Base-by-base conservation (phyloP, 768 basidiomycete genomes). In the Saitozyma podzolica region DNA sequence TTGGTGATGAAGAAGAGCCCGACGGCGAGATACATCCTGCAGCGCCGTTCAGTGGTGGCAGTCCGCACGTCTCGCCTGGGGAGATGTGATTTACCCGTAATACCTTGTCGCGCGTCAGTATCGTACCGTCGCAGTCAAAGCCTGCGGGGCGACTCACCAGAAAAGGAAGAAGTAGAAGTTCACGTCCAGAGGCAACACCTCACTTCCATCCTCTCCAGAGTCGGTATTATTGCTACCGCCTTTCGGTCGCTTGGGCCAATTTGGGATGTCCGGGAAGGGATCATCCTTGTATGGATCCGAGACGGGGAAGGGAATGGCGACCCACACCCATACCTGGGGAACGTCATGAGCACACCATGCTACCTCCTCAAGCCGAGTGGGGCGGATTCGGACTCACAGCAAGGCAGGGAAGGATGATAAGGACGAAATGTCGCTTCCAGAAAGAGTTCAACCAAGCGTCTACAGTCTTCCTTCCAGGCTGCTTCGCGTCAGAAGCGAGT, bases 1-100 rank as follows among this genome's bases (percentile, higher is more conserved):
- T 80, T 79, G 29, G 82, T 82, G 54, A 82, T 78, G 70, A 82
- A 82, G 42, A 82, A 71, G n/a, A 82, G 68, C 3, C 80, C 82
- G 6, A 80, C 78, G 6, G 80, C 80, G 37, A 82, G 74, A 56
- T 82, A 82, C 56, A 77, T 66, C 8, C 81, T 80, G 59, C 61
- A 9, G 51, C 20, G 17, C 6, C 40, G 43, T 17, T 61, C 42
- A 29, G 8, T 39, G 19, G 9, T 3, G 17, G 17, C 51, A 19
- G 39, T 17, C 14, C 17, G 8, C 10, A 42, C 53, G n/a, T 6
- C 56, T 57, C 54, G 64, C 56, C 62, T 41, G 16, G 54, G 54
- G 39, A 56, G 59, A 53, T 29, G 29, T 14, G 20, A 62, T 41
- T 42, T 19, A 67, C 59, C 66, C 61, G 51, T 53, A 60, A 49